Conservation (phyloP, 495 filamentous ascomycete genomes). For the Beverwykella pulmonaria region DNA sequence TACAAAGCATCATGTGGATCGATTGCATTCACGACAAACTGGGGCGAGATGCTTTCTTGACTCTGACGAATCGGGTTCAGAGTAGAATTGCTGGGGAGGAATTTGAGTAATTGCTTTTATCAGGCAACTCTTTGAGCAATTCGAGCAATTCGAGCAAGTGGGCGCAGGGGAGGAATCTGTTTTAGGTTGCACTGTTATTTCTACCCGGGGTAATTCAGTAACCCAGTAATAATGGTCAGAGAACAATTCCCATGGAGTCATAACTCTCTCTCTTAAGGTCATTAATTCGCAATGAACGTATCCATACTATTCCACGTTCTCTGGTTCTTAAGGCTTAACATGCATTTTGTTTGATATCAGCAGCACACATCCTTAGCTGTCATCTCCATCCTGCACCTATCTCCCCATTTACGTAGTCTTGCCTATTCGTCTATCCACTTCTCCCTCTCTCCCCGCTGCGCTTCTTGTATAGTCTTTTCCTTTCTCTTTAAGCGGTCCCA, state of each 20-base stretch:
- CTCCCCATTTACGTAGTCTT: background rate
- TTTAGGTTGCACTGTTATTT: too few species aligned
- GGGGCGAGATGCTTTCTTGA: background rate
- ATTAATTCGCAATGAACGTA: background rate
- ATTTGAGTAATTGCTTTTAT: background rate
- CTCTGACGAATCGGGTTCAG: background rate
- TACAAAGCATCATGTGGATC: conserved; percentile 17
- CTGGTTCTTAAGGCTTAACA: background rate
- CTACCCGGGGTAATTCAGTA: too few species aligned
- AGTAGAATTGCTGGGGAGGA: background rate
- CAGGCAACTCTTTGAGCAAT: background rate
- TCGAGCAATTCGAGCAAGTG: too few species aligned
- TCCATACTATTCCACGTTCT: background rate
- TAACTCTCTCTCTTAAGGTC: too few species aligned
- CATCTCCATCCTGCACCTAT: background rate
- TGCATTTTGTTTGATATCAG: background rate
- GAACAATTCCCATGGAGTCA: too few species aligned
- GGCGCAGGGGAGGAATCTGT: too few species aligned
- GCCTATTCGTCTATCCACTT: background rate
- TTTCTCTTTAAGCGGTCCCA: background rate
- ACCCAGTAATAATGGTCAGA: too few species aligned
- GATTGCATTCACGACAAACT: conserved; percentile 4
- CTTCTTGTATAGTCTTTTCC: background rate
- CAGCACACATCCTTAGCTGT: background rate
- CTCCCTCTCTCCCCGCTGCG: background rate